These are phyloP conservation scores for Colletotrichum phormii DNA, from an alignment of 2,329 filamentous ascomycete genomes.

Conservation along the genomic window DNA sequence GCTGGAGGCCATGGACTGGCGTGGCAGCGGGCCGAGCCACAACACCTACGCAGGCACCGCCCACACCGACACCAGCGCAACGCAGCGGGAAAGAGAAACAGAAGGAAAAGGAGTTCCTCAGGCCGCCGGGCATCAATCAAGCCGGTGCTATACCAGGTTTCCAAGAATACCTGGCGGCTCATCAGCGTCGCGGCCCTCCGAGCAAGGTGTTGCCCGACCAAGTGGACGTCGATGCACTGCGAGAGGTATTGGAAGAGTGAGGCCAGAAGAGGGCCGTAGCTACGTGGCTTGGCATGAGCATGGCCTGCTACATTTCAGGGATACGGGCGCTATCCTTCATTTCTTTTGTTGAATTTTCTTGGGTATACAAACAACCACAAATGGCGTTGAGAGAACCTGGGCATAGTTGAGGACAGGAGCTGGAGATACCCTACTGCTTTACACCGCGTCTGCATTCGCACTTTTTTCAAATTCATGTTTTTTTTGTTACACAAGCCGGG, in stretches of 20 bases:
- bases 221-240: slow-evolving; percentile 70
- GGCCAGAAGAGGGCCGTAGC: neutral
- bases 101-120: slow-evolving; percentile 51
- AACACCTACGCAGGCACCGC: slow-evolving; percentile 31
- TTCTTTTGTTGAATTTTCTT: neutral
- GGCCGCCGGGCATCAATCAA: slow-evolving; percentile 83
- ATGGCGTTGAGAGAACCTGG: slow-evolving; percentile 14
- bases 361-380: neutral
- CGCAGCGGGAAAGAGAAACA: slow-evolving; percentile 35
- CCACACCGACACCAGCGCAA: slow-evolving; percentile 38
- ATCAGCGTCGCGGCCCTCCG: slow-evolving; percentile 63
- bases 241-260: slow-evolving; percentile 64
- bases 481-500: slow-evolving; percentile 13
- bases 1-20: slow-evolving; percentile 61
- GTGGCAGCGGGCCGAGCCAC: slow-evolving; percentile 4
- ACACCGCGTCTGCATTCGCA: slow-evolving; percentile 13
- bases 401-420: slow-evolving; percentile 25
- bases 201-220: slow-evolving; percentile 67
- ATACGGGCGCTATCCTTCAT: neutral
- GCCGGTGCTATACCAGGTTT: slow-evolving; percentile 80
- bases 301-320: neutral
- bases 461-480: neutral
- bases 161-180: slow-evolving; percentile 64
- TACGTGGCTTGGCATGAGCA: neutral
- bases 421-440: slow-evolving; percentile 33